These are phyloP conservation scores for Botrytis deweyae DNA, from an alignment of 2,329 filamentous ascomycete species.

Conservation along the genomic window DNA sequence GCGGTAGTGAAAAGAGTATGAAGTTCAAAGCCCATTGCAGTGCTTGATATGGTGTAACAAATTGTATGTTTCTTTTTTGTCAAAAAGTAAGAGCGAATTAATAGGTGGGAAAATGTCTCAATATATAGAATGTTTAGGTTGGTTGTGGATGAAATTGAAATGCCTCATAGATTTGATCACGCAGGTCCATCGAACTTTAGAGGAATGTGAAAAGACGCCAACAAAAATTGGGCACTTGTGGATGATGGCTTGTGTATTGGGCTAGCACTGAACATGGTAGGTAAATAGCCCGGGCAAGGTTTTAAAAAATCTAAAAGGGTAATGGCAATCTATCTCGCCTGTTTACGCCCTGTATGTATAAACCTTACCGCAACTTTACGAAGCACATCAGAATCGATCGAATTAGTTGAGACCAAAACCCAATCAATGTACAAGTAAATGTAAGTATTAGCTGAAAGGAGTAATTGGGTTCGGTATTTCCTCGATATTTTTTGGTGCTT, in stretches of 20 bases:
- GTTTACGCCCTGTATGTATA: conserved; percentile 1
- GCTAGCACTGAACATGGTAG: background rate
- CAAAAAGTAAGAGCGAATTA: background rate
- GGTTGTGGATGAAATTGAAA: conserved; percentile 7
- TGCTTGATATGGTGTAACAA: background rate
- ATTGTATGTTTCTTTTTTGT: background rate
- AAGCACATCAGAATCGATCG: conserved; percentile 5
- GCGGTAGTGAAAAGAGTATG: conserved; percentile 1
- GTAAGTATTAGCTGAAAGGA: conserved; percentile 5
- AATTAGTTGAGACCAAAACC: conserved; percentile 12
- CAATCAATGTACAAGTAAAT: background rate
- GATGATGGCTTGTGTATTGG: background rate
- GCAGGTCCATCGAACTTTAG: conserved; percentile 7
- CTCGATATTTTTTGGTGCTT: background rate
- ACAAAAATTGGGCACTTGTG: conserved; percentile 12
- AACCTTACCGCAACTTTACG: conserved; percentile 14
- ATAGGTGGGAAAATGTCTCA: conserved; percentile 19
- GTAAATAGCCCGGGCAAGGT: conserved; percentile 1
- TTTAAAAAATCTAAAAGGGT: conserved; percentile 3
- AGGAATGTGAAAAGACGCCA: conserved; percentile 15
- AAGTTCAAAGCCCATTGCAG: conserved; percentile 20
- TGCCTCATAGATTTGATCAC: conserved; percentile 15
- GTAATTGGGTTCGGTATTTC: background rate
- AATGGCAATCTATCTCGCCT: background rate
- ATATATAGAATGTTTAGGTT: conserved; percentile 16